A percentile compares a stretch with the other conserved stretches of the same genome.
phyloP scores from a whole-genome alignment of 2,329 filamentous ascomycete species.

The Xylaria sp. region DNA sequence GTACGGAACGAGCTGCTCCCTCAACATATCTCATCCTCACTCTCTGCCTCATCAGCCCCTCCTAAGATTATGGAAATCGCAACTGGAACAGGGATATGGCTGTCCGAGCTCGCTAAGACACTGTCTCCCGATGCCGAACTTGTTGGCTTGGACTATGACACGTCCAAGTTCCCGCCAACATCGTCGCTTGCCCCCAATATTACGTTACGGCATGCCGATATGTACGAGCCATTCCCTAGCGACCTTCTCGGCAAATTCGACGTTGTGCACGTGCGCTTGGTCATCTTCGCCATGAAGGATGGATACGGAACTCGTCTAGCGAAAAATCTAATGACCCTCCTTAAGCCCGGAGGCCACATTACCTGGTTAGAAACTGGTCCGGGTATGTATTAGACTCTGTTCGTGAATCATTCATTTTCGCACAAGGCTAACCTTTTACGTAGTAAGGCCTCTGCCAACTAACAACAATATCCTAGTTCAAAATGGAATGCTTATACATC shows the following conservation, averaged over 20 bases:
- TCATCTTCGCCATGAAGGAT: conserved; percentile 26
- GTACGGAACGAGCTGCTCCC: conserved; percentile 24
- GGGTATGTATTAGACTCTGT: conserved; percentile 1
- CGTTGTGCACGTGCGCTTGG: conserved; percentile 26
- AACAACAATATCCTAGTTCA: background rate
- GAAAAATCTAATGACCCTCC: conserved; percentile 26
- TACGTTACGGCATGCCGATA: conserved; percentile 19
- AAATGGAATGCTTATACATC: background rate
- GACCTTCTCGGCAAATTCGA: conserved; percentile 28
- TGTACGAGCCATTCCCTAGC: conserved; percentile 23
- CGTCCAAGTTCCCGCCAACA: conserved; percentile 19
- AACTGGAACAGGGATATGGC: conserved; percentile 23
- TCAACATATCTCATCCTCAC: conserved; percentile 15
- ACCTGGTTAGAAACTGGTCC: conserved; percentile 26
- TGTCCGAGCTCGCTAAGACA: conserved; percentile 17
- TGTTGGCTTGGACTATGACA: conserved; percentile 26
- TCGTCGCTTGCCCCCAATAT: conserved; percentile 13
- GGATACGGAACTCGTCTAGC: conserved; percentile 10
- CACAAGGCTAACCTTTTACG: background rate
- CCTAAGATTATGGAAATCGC: conserved; percentile 24
- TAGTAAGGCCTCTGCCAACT: background rate
- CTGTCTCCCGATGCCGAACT: conserved; percentile 18
- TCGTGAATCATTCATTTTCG: background rate
- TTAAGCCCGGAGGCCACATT: conserved; percentile 24
- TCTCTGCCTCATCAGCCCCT: background rate